These are phyloP conservation scores for Neonectria punicea DNA, from an alignment of 2,329 filamentous ascomycete species.

Conservation along the genomic window DNA sequence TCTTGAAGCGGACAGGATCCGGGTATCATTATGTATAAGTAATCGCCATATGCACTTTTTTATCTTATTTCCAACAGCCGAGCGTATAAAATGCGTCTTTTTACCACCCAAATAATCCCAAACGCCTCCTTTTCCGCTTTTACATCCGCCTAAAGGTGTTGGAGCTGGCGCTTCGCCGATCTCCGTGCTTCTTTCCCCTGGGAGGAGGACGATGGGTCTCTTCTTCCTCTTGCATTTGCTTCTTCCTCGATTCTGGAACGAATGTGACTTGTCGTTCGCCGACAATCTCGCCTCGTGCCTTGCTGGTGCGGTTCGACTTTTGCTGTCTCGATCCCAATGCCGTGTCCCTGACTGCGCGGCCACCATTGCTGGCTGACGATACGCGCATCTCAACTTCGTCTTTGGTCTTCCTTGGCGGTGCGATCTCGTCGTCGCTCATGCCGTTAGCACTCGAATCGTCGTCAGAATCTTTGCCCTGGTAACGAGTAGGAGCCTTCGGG, in stretches of 20 bases:
- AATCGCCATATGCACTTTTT: slow-evolving; percentile 39
- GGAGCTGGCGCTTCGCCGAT: slow-evolving; percentile 76
- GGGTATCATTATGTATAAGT: slow-evolving; percentile 47
- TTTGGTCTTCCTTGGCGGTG: slow-evolving; percentile 39
- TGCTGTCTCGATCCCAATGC: slow-evolving; percentile 67
- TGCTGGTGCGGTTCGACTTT: slow-evolving; percentile 59
- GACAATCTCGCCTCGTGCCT: slow-evolving; percentile 61
- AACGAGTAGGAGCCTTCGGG: slow-evolving; percentile 50
- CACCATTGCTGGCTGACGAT: slow-evolving; percentile 73
- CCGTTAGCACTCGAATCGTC: slow-evolving; percentile 58
- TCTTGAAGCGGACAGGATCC: slow-evolving; percentile 42
- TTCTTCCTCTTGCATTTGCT: slow-evolving; percentile 54
- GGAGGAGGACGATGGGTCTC: slow-evolving; percentile 40
- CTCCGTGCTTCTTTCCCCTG: slow-evolving; percentile 49
- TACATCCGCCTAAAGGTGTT: slow-evolving; percentile 79
- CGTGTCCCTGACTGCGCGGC: slow-evolving; percentile 64
- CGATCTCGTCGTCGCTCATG: slow-evolving; percentile 43
- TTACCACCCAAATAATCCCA: slow-evolving; percentile 33
- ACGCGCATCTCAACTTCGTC: slow-evolving; percentile 71
- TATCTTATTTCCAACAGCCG: slow-evolving; percentile 36
- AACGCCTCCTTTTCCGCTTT: slow-evolving; percentile 39
- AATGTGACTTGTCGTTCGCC: slow-evolving; percentile 79
- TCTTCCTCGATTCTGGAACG: slow-evolving; percentile 68
- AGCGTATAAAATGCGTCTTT: slow-evolving; percentile 39
- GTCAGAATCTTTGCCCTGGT: slow-evolving; percentile 54